Evolutionary conservation across 257 asterid genomes (phyloP).

Genomic region (Nicotiana otophora): DNA sequence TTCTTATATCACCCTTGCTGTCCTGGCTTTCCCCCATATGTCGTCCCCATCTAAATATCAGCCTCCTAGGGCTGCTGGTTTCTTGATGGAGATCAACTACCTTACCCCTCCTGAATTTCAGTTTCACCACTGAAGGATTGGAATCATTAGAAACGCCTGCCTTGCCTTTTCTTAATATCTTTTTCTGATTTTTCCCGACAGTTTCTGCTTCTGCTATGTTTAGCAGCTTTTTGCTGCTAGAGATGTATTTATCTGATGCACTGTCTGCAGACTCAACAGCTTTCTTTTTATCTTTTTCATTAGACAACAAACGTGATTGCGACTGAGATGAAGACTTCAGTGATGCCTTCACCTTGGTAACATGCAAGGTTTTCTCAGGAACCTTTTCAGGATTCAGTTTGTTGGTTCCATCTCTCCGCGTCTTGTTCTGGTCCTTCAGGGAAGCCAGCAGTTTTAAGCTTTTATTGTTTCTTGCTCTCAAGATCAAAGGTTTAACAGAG

Average conservation of each 20-base stretch:
- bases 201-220: conserved; percentile 16
- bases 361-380: conserved; percentile 58
- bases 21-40: conserved; percentile 31
- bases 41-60: conserved; percentile 53
- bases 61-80: conserved; percentile 46
- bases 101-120: conserved; percentile 69
- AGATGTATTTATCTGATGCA: conserved; percentile 9
- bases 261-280: neutral
- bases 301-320: conserved; percentile 25
- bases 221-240: neutral
- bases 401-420: conserved; percentile 18
- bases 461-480: conserved; percentile 25
- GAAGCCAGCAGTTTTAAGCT: conserved; percentile 32
- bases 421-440: conserved; percentile 28
- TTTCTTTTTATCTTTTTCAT: conserved; percentile 19
- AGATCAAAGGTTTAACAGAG: conserved; percentile 16
- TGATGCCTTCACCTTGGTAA: conserved; percentile 24
- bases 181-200: conserved; percentile 25
- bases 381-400: conserved; percentile 27
- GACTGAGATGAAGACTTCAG: conserved; percentile 23
- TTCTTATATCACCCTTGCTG: conserved; percentile 31
- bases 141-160: conserved; percentile 30
- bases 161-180: conserved; percentile 29
- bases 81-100: conserved; percentile 55
- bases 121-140: conserved; percentile 37